phyloP scores from a whole-genome alignment of 148 eudicot species.

The Persicaria tinctoria region DNA sequence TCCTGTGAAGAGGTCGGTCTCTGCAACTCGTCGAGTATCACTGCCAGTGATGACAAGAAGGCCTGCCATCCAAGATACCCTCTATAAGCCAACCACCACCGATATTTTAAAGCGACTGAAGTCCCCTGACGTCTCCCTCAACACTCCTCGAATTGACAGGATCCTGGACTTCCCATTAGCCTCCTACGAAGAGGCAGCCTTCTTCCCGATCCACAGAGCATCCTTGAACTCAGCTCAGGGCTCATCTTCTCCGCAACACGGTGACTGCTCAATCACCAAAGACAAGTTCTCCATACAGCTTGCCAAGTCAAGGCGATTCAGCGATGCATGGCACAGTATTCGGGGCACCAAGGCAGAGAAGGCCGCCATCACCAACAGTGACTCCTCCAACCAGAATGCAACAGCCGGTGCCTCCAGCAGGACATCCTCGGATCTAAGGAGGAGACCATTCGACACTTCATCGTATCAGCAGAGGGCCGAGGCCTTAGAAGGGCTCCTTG shows the following conservation, averaged over 20 bases:
- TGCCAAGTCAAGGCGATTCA: slow-evolving; percentile 23
- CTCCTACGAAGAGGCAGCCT: slow-evolving; percentile 48
- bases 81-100: slow-evolving; percentile 26
- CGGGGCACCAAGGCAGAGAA: slow-evolving; percentile 5
- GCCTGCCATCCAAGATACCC: slow-evolving; percentile 21
- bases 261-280: slow-evolving; percentile 58
- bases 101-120: slow-evolving; percentile 35
- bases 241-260: slow-evolving; percentile 43
- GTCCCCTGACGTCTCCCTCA: slow-evolving; percentile 84
- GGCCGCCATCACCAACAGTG: slow-evolving; percentile 23
- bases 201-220: slow-evolving; percentile 34
- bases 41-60: slow-evolving; percentile 35
- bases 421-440: slow-evolving; percentile 53
- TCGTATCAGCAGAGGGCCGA: slow-evolving; percentile 81
- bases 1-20: slow-evolving; percentile 41
- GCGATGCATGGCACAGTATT: slow-evolving; percentile 7
- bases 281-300: slow-evolving; percentile 73
- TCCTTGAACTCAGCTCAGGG: slow-evolving; percentile 54
- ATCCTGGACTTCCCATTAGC: slow-evolving; percentile 73
- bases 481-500: slow-evolving; percentile 89
- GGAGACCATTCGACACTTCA: slow-evolving; percentile 56
- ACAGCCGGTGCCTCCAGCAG: slow-evolving; percentile 84
- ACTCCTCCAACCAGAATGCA: slow-evolving; percentile 71
- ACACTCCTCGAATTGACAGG: slow-evolving; percentile 78
- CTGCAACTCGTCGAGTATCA: slow-evolving; percentile 72